Conservation (phyloP, 73 alveolate genomes). For the Blepharisma japonicum region DNA sequence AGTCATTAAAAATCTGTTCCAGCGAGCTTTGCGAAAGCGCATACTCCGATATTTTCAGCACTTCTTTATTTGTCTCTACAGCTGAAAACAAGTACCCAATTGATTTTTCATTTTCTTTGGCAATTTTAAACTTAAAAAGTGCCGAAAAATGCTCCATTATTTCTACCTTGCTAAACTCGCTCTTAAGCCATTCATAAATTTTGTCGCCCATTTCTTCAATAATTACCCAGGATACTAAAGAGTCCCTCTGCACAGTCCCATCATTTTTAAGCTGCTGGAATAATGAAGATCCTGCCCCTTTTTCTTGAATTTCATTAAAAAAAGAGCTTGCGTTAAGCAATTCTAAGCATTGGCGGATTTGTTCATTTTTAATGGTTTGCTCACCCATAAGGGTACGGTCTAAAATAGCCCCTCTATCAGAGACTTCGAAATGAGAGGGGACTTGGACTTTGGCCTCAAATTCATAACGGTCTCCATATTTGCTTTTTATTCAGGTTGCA, state of each 20-base stretch:
- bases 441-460: conserved; percentile 52
- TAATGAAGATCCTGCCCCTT: too few species aligned
- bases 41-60: conserved; percentile 31
- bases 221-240: conserved; percentile 29
- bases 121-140: background rate
- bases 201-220: background rate
- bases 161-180: conserved; percentile 26
- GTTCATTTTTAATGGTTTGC: too few species aligned
- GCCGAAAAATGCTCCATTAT: conserved; percentile 43
- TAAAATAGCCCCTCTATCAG: too few species aligned
- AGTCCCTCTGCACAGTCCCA: conserved; percentile 53
- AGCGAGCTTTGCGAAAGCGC: conserved; percentile 42
- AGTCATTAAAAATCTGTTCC: conserved; percentile 42
- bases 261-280: too few species aligned
- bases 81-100: too few species aligned
- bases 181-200: background rate
- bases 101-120: too few species aligned
- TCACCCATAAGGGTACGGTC: too few species aligned
- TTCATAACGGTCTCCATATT: conserved; percentile 84
- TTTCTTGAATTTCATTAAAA: too few species aligned
- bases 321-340: too few species aligned
- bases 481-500: conserved; percentile 70
- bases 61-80: background rate
- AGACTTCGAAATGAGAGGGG: background rate
- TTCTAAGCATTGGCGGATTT: too few species aligned